Base-by-base conservation (phyloP, 2,329 filamentous ascomycete species). In the Leptodontidium sp. region DNA sequence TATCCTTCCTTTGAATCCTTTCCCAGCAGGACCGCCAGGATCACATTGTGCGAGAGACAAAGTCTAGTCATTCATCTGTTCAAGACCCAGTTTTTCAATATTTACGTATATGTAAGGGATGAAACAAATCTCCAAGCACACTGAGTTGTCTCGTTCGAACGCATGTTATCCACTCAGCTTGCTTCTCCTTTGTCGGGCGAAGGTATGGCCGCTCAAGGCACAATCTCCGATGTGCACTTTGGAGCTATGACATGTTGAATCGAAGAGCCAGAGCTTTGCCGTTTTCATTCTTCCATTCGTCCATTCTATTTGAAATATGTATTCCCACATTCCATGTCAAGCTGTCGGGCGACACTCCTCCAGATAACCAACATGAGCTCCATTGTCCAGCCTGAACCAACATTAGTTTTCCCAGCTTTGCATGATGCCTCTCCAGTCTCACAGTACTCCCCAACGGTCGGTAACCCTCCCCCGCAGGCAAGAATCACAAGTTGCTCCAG, bases 401-500 rank as follows among this genome's bases (percentile, higher is more conserved):
- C 38, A 7, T n/a, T 6, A 2, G 5, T 29, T 26, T 26, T 21
- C 2, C 1, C 21, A 7, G n/a, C 35, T 15, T 6, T 26, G 38
- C 35, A 26, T 59, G 21, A 43, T 15, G 21, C 38, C 24, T 59
- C 57, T 7, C 9, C 14, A 26, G 14, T 29, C 12, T 15, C 21
- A 9, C 15, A 45, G n/a, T 7, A 7, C 14, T 12, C 21, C 4
- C n/a, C 1, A 1, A 14, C n/a, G 35, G 12, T 15, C 35, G 35
- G 2, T 50, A 21, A n/a, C 2, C 2, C 21, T 21, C n/a, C n/a
- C 47, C 2, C 38, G 12, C 57, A 43, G 5, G 29, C 57, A 24
- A 59, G 57, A 15, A 29, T 26, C 38, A 59, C 57, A 26, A 59
- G 62, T 29, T 45, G 50, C 21, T 64, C 62, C 1, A 64, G 62